Conservation (phyloP, 352 stramenopile species). For the Phytopythium vexans region DNA sequence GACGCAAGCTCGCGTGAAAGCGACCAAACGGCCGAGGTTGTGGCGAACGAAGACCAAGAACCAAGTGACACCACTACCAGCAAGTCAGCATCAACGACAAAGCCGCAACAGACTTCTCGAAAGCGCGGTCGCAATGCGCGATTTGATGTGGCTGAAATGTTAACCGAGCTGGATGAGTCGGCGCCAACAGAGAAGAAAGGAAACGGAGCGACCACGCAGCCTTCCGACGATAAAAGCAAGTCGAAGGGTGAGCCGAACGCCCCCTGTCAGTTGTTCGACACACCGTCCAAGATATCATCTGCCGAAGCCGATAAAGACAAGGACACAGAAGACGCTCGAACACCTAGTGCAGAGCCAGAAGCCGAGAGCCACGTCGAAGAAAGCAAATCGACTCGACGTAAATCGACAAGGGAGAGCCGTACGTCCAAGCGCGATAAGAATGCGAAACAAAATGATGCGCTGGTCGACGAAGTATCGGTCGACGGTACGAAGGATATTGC, state of each 20-base stretch:
- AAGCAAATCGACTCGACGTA: background rate
- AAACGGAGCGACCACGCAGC: constrained; percentile 10
- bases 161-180: constrained; percentile 54
- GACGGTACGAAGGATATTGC: background rate
- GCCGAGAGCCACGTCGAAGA: constrained; percentile 12
- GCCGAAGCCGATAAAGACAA: constrained; percentile 7
- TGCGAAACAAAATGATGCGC: background rate
- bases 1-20: constrained; percentile 21
- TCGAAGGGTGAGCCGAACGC: constrained; percentile 16
- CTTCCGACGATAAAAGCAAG: constrained; percentile 1
- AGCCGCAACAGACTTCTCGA: constrained; percentile 18
- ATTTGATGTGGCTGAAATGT: constrained; percentile 54
- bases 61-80: constrained; percentile 5
- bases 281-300: constrained; percentile 30
- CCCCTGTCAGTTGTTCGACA: constrained; percentile 54
- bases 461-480: no score
- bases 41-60: constrained; percentile 12
- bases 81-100: constrained; percentile 15
- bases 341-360: constrained; percentile 1
- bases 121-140: constrained; percentile 15
- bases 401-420: background rate
- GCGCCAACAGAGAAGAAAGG: constrained; percentile 35
- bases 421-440: background rate
- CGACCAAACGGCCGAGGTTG: constrained; percentile 11
- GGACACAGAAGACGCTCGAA: background rate